Evolutionary conservation across 768 basidiomycete species (phyloP).

Genomic region (Boletus barrowsii): DNA sequence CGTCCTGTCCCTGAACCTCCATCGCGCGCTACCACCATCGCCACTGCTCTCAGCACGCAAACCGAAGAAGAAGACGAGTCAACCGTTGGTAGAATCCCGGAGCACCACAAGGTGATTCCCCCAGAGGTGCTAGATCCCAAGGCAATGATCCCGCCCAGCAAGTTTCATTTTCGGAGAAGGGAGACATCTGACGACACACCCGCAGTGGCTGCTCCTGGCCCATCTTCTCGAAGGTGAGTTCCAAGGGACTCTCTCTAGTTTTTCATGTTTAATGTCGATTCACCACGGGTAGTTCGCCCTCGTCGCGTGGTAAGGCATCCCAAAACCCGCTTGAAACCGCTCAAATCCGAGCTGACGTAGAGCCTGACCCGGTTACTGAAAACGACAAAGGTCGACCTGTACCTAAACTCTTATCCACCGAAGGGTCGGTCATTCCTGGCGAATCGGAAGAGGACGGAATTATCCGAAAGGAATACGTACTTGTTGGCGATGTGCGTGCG

Average conservation of each 20-base stretch:
- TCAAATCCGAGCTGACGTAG: slow-evolving; percentile 15
- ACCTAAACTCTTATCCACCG: slow-evolving; percentile 41
- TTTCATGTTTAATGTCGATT: neutral
- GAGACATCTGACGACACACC: slow-evolving; percentile 18
- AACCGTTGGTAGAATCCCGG: slow-evolving; percentile 51
- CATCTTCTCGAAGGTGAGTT: slow-evolving; percentile 22
- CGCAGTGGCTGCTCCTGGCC: neutral
- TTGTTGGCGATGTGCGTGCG: slow-evolving; percentile 85
- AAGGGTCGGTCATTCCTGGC: slow-evolving; percentile 71
- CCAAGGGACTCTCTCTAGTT: neutral
- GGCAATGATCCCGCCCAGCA: slow-evolving; percentile 79
- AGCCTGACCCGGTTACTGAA: slow-evolving; percentile 1
- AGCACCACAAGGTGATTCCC: slow-evolving; percentile 70
- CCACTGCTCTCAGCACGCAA: slow-evolving; percentile 15
- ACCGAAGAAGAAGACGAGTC: slow-evolving; percentile 32
- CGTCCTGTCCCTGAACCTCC: slow-evolving; percentile 36
- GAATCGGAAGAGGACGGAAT: slow-evolving; percentile 83
- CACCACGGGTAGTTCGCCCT: slow-evolving; percentile 9
- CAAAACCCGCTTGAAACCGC: slow-evolving; percentile 8
- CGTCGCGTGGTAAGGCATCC: slow-evolving; percentile 18
- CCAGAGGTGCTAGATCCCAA: slow-evolving; percentile 79
- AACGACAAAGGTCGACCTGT: slow-evolving; percentile 13
- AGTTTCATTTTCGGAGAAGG: slow-evolving; percentile 63
- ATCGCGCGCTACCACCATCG: slow-evolving; percentile 8
- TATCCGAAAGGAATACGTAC: slow-evolving; percentile 84